Percentiles rank a stretch among this genome's conserved stretches.
These are phyloP conservation scores for Serendipita sp. DNA, from an alignment of 1,284 basidiomycete genomes.

Conservation along the genomic window DNA sequence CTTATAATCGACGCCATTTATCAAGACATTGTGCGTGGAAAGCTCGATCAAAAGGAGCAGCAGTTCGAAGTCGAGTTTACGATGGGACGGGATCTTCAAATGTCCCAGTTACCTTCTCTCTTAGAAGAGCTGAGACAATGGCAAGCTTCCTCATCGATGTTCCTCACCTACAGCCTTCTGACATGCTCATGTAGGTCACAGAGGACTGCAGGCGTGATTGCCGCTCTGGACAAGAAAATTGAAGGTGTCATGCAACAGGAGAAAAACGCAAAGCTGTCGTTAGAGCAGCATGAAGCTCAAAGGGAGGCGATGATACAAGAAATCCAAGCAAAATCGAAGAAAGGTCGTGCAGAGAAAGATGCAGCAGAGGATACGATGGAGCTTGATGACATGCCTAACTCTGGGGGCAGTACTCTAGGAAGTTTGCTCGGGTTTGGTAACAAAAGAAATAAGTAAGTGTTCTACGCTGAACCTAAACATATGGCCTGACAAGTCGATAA, in stretches of 20 bases:
- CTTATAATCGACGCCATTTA: conserved; percentile 93
- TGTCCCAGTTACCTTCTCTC: conserved; percentile 46
- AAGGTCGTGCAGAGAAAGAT: background rate
- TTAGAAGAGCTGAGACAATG: conserved; percentile 54
- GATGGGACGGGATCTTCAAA: conserved; percentile 74
- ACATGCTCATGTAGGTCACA: conserved; percentile 37
- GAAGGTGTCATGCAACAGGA: conserved; percentile 8
- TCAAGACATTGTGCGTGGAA: conserved; percentile 72
- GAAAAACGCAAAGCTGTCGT: background rate
- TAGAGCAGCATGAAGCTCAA: background rate
- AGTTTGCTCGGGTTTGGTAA: background rate
- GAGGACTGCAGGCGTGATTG: conserved; percentile 49
- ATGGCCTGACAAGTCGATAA: background rate
- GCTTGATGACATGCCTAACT: background rate
- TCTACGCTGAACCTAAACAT: background rate
- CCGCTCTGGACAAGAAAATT: conserved; percentile 34
- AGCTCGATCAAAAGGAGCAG: conserved; percentile 79
- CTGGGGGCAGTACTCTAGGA: background rate
- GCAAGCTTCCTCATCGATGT: conserved; percentile 28
- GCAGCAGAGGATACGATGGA: background rate
- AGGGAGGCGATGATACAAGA: background rate
- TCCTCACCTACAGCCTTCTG: background rate
- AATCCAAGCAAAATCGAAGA: background rate
- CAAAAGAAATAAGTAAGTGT: background rate
- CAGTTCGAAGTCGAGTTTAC: conserved; percentile 83